A percentile compares a stretch with the other conserved stretches of the same genome.
Evolutionary conservation across 2,329 filamentous ascomycete genomes (phyloP).

Genomic region (Venturia asperata): DNA sequence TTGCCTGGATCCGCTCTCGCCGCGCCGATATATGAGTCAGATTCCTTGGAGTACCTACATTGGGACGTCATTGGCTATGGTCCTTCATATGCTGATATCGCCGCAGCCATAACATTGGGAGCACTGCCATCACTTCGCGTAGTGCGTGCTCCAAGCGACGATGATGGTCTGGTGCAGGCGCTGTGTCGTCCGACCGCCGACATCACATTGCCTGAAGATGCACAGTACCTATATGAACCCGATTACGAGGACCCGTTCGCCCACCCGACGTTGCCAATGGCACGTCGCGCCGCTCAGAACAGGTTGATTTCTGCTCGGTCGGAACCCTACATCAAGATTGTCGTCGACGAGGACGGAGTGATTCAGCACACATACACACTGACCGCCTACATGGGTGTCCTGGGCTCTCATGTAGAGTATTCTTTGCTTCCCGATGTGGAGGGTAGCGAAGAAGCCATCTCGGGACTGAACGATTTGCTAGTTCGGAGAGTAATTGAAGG

Average conservation of each 20-base stretch:
- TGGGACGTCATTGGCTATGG: conserved; percentile 54
- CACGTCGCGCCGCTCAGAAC: conserved; percentile 58
- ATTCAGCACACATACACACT: conserved; percentile 49
- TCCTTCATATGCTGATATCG: conserved; percentile 55
- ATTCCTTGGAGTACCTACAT: conserved; percentile 46
- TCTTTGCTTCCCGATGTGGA: conserved; percentile 48
- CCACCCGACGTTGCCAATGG: conserved; percentile 28
- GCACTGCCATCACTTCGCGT: conserved; percentile 56
- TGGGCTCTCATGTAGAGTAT: conserved; percentile 55
- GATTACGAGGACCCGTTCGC: background rate
- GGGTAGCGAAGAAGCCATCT: conserved; percentile 49
- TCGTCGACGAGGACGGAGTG: conserved; percentile 46
- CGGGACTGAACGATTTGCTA: conserved; percentile 47
- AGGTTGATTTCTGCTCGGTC: conserved; percentile 54
- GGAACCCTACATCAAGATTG: conserved; percentile 51
- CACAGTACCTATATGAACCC: conserved; percentile 21
- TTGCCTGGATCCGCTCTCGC: conserved; percentile 38
- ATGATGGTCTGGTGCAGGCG: conserved; percentile 60
- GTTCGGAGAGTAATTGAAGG: conserved; percentile 2
- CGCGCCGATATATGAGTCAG: conserved; percentile 38
- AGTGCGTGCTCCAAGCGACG: conserved; percentile 61
- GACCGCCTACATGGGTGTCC: conserved; percentile 42
- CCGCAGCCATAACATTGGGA: conserved; percentile 52
- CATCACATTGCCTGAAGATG: conserved; percentile 29
- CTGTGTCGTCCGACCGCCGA: conserved; percentile 58